Evolutionary conservation across 371 early-diverging fungal species (phyloP), one percentile per base, ranked within the genome.

Genomic region (Mucor irregularis): DNA sequence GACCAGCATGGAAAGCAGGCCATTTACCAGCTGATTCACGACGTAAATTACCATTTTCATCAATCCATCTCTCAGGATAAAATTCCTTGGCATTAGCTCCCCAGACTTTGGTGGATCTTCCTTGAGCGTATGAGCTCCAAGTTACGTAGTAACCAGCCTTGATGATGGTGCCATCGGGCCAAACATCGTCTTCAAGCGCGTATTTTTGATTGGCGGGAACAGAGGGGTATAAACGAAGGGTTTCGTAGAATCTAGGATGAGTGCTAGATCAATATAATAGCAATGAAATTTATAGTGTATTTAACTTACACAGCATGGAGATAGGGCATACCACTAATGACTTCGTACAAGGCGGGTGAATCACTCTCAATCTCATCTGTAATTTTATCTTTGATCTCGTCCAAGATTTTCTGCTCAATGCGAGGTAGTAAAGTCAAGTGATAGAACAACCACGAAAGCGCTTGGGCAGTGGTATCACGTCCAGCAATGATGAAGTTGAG

Each of bases 391-490:
- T 66, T 39, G 19, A 81, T 71, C 53, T 88, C 89, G 6, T 71
- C 46, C 8, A 72, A 35, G 0, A 87, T 64, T 49, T 76, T 73
- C 14, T 54, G 49, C 26, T 77, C 69, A 7, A 79, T 53, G 3
- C 69, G 59, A 21, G 85, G 85, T 16, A 83, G 58, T 25, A 67
- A 44, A 13, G 49, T 28, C 6, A 90, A 52, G 11, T 68, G 53
- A 30, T 75, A 88, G 43, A 90, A 70, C 11, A 78, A 65, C 91
- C 90, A 91, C 0, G 83, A 71, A 8, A 91, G 56, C 0, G 89
- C 80, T 49, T 86, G 84, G 0, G 90, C 90, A 2, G 90, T 90
- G 0, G 90, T 90, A 37, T 86, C 87, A 38, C 88, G 69, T 22
- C 87, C 90, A 24, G 79, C 79, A 62, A 86, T 77, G 42, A 73